phyloP scores from a whole-genome alignment of 257 asterid species.

The Rehmannia glutinosa region DNA sequence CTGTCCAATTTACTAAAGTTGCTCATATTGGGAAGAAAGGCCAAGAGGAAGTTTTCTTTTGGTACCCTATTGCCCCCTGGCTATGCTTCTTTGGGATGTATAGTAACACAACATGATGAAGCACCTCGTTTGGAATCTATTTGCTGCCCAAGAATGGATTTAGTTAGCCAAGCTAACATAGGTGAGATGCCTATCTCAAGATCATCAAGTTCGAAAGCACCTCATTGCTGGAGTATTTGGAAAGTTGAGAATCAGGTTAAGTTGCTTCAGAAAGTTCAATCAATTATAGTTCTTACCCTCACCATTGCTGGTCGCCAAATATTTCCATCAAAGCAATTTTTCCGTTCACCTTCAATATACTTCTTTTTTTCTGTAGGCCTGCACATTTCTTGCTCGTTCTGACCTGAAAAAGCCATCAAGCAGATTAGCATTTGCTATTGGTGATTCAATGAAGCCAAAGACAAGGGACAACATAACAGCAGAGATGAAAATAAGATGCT shows the following conservation, averaged over 20 bases:
- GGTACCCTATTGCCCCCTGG: slow-evolving; percentile 99
- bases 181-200: slow-evolving; percentile 83
- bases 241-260: slow-evolving; percentile 95
- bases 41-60: slow-evolving; percentile 79
- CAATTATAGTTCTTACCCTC: slow-evolving; percentile 11
- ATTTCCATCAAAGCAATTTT: neutral
- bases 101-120: slow-evolving; percentile 68
- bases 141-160: slow-evolving; percentile 94
- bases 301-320: slow-evolving; percentile 2
- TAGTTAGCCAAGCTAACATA: slow-evolving; percentile 80
- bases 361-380: slow-evolving; percentile 54
- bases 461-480: slow-evolving; percentile 87
- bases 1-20: slow-evolving; percentile 86
- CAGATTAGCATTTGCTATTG: slow-evolving; percentile 80
- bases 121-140: slow-evolving; percentile 64
- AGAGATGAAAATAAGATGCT: slow-evolving; percentile 90
- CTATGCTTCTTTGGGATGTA: slow-evolving; percentile 89
- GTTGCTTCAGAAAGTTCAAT: neutral
- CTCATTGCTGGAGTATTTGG: slow-evolving; percentile 97
- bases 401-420: slow-evolving; percentile 89
- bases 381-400: slow-evolving; percentile 93
- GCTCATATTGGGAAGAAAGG: slow-evolving; percentile 81
- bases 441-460: slow-evolving; percentile 87
- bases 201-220: slow-evolving; percentile 70
- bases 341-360: slow-evolving; percentile 10